Conservation (phyloP, 305 asterid genomes). For the Ilex paraguariensis region DNA sequence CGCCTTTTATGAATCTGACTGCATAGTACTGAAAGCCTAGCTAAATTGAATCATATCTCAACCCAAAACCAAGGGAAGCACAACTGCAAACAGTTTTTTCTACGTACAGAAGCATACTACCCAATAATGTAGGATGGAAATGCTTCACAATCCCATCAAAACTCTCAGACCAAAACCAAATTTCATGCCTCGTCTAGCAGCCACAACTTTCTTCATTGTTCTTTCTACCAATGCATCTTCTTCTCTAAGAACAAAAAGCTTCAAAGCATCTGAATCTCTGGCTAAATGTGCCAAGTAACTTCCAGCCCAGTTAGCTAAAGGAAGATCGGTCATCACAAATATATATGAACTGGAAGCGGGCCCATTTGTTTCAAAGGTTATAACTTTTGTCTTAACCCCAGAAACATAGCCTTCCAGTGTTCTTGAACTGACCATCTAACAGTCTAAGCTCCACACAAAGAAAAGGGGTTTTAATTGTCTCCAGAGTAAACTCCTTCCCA, state of each 20-base stretch:
- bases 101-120: conserved; percentile 54
- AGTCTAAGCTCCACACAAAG: conserved; percentile 86
- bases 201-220: conserved; percentile 48
- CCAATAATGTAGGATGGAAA: conserved; percentile 35
- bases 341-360: conserved; percentile 54
- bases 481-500: conserved; percentile 59
- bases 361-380: conserved; percentile 49
- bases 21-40: too few relatives aligned
- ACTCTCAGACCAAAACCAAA: conserved; percentile 23
- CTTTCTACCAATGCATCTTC: conserved; percentile 45
- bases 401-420: conserved; percentile 59
- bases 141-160: conserved; percentile 20
- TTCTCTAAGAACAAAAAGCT: conserved; percentile 49
- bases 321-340: conserved; percentile 92
- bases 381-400: conserved; percentile 47
- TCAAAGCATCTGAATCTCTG: conserved; percentile 44
- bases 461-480: conserved; percentile 57
- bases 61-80: conserved; percentile 68
- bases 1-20: too few relatives aligned
- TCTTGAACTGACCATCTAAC: conserved; percentile 93
- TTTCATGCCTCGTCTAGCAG: conserved; percentile 29
- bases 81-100: conserved; percentile 84
- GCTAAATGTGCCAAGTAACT: conserved; percentile 63
- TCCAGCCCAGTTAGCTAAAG: conserved; percentile 64
- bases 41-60: too few relatives aligned